phyloP scores from a whole-genome alignment of 1,284 basidiomycete genomes.

The Lentinula novae-zelandiae region DNA sequence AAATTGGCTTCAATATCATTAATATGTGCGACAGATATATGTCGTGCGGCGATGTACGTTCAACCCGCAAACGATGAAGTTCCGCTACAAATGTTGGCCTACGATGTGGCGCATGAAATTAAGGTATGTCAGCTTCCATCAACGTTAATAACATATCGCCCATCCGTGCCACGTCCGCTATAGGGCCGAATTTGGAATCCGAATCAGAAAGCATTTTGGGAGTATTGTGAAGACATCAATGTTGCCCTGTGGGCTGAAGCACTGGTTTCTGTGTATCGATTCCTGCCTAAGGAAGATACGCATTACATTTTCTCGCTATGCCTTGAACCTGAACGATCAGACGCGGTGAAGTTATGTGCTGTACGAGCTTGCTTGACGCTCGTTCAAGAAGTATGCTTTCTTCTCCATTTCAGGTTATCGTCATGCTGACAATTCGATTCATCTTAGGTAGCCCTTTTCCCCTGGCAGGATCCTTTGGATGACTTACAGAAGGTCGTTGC shows the following conservation, averaged over 20 bases:
- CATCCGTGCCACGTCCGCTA: conserved; percentile 15
- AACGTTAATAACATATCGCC: background rate
- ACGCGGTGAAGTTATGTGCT: conserved; percentile 76
- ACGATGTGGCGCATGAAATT: conserved; percentile 75
- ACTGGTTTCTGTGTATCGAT: conserved; percentile 69
- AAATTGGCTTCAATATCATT: conserved; percentile 64
- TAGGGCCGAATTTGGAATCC: conserved; percentile 43
- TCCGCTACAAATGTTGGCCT: conserved; percentile 65
- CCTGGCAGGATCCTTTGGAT: conserved; percentile 53
- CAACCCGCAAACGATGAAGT: conserved; percentile 59
- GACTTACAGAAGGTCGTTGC: conserved; percentile 42
- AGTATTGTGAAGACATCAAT: conserved; percentile 68
- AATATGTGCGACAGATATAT: conserved; percentile 79
- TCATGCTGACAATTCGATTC: background rate
- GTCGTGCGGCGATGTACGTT: conserved; percentile 74
- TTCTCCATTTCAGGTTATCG: conserved; percentile 9
- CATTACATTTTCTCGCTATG: conserved; percentile 58
- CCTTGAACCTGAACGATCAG: conserved; percentile 71
- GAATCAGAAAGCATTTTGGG: conserved; percentile 66
- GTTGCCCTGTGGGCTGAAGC: conserved; percentile 77
- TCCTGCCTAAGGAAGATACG: conserved; percentile 60
- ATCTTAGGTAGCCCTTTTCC: conserved; percentile 49
- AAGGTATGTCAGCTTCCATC: conserved; percentile 45
- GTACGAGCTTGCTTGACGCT: conserved; percentile 64
- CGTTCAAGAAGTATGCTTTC: conserved; percentile 36